Base-by-base conservation (phyloP, 441 rosid species). In the Melastoma candidum region DNA sequence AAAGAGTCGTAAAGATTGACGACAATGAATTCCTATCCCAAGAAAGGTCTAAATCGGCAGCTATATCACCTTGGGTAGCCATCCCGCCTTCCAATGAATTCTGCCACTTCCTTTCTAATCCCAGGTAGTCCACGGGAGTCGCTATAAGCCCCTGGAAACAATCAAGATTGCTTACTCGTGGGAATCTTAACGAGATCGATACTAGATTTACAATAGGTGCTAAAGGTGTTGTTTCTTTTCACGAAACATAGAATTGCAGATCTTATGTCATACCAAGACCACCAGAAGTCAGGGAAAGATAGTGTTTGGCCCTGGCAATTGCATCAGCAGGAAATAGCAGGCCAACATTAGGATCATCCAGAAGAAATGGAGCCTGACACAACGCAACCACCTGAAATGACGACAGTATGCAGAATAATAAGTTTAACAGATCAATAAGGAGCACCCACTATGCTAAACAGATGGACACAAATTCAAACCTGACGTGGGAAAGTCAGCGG, bases 311-410 rank as follows among this genome's bases (percentile, higher is more conserved):
- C 68, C 66, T 88, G 49, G 97, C 90, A 74, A 92, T 85, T 44
- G 98, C 95, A 81, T 92, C 95, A 51, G 92, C 92, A 3, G 97
- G 98, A 71, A 85, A 92, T 39, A 92, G 0, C 72, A 82, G 68
- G 53, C 95, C 92, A 47, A 88, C 95, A 75, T 84, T 92, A 12
- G 98, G 92, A 70, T 92, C 97, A 58, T 92, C 95, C 44, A 88
- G 88, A 49, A 92, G 77, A 76, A 84, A 88, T 43, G 98, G 95
- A 65, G 98, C 98, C 75, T 92, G 98, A 73, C 97, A 88, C 53
- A 88, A 80, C 17, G 98, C 95, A 77, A 88, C 78, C 68, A 92
- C 97, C 95, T 92, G 78, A 60, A 64, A 55, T 26, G 52, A 14
- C 55, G 60, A 56, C 46, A 22, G 54, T 11, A 54, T 48, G 13